Conservation (phyloP, 2,329 filamentous ascomycete genomes). For the Zymoseptoria pseudotritici region DNA sequence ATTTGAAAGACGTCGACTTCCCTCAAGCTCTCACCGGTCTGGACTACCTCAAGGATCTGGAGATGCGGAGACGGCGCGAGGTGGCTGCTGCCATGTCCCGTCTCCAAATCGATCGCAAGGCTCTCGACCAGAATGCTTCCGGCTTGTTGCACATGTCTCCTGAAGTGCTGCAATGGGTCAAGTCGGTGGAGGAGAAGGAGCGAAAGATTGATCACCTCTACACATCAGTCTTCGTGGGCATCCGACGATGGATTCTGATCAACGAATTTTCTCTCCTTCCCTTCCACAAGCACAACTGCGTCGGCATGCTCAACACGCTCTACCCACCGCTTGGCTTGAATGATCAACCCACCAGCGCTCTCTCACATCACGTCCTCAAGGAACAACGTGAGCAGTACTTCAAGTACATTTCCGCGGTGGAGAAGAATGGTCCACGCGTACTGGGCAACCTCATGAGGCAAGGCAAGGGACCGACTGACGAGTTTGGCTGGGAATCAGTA, state of each 20-base stretch:
- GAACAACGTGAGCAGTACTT: constrained; percentile 56
- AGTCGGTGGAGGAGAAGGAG: constrained; percentile 38
- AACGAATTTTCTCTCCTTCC: constrained; percentile 57
- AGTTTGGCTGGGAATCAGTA: constrained; percentile 49
- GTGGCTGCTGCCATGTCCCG: constrained; percentile 47
- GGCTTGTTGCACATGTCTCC: constrained; percentile 46
- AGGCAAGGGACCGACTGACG: constrained; percentile 44
- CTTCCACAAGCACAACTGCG: constrained; percentile 58
- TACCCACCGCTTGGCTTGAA: constrained; percentile 49
- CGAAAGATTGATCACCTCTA: constrained; percentile 49
- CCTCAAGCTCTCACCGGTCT: constrained; percentile 57
- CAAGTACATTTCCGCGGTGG: constrained; percentile 52
- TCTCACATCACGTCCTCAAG: constrained; percentile 46
- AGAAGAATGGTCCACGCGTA: constrained; percentile 47
- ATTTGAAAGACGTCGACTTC: constrained; percentile 55
- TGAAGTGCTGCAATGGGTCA: constrained; percentile 49
- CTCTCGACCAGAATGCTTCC: constrained; percentile 40
- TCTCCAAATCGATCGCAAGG: constrained; percentile 45
- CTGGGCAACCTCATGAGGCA: constrained; percentile 48
- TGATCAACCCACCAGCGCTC: constrained; percentile 42
- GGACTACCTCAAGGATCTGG: constrained; percentile 59
- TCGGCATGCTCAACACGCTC: constrained; percentile 61
- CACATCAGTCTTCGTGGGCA: constrained; percentile 53
- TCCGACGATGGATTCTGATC: constrained; percentile 59
- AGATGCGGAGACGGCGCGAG: constrained; percentile 53